Conservation (phyloP, 257 asterid genomes). For the Jasminum sambac region DNA sequence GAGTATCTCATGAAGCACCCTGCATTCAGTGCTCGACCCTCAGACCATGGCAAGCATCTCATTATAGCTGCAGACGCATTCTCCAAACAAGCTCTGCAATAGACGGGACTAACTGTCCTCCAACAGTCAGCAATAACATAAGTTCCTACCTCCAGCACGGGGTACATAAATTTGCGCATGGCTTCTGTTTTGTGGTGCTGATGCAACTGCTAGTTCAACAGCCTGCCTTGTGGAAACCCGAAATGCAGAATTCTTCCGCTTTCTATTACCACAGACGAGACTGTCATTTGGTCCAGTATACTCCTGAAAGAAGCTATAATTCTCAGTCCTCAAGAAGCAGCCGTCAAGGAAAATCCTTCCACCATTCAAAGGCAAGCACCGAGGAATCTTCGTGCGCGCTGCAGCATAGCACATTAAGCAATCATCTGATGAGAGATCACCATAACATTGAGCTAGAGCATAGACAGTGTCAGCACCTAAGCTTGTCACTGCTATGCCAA, state of each 20-base stretch:
- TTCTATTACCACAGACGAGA: conserved; percentile 39
- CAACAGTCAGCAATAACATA: conserved; percentile 47
- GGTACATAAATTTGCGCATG: conserved; percentile 32
- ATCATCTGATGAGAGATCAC: conserved; percentile 73
- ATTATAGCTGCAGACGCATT: conserved; percentile 40
- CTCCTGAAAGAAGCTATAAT: conserved; percentile 59
- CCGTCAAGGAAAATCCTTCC: conserved; percentile 79
- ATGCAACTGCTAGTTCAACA: conserved; percentile 29
- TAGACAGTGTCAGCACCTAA: conserved; percentile 55
- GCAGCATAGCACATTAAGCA: conserved; percentile 77
- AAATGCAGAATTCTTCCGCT: conserved; percentile 28
- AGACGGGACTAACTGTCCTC: conserved; percentile 35
- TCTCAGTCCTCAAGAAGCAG: conserved; percentile 78
- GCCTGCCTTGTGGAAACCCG: conserved; percentile 34
- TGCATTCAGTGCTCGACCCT: conserved; percentile 44
- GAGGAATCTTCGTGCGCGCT: conserved; percentile 72
- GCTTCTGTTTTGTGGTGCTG: conserved; percentile 32
- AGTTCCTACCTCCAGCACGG: conserved; percentile 26
- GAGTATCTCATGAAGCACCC: conserved; percentile 58
- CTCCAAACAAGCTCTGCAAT: conserved; percentile 40
- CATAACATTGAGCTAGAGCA: conserved; percentile 69
- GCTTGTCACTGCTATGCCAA: conserved; percentile 49
- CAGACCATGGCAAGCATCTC: conserved; percentile 48
- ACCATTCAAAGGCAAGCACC: conserved; percentile 66
- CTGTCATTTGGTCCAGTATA: background rate